These are phyloP conservation scores for Venturiaceae sp. DNA, from an alignment of 2,329 filamentous ascomycete genomes.

Conservation along the genomic window DNA sequence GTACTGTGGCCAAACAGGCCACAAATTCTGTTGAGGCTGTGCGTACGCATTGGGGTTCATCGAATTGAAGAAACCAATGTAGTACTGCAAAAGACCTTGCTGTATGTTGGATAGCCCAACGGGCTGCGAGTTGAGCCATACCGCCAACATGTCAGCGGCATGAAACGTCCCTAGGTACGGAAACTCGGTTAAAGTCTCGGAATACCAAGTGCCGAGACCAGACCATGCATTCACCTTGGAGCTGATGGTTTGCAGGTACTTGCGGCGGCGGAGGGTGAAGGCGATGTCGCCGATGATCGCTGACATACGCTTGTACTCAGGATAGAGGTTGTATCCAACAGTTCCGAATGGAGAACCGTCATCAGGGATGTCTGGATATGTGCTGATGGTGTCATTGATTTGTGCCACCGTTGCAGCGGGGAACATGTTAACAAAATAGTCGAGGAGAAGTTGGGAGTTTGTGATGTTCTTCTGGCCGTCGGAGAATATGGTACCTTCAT, in stretches of 20 bases:
- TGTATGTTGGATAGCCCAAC: too few species aligned
- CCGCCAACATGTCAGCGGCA: too few species aligned
- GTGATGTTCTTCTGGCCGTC: constrained; percentile 61
- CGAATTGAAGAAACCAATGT: too few species aligned
- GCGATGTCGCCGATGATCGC: constrained; percentile 66
- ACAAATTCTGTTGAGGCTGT: too few species aligned
- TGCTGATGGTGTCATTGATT: constrained; percentile 47
- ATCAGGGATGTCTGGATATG: constrained; percentile 48
- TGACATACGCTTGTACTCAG: constrained; percentile 66
- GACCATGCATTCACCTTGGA: too few species aligned
- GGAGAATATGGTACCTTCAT: constrained; percentile 68
- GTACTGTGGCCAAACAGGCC: too few species aligned
- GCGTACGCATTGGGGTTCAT: too few species aligned
- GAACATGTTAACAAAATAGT: constrained; percentile 57
- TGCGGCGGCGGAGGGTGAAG: constrained; percentile 62
- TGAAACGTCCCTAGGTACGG: too few species aligned
- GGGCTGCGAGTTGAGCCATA: too few species aligned
- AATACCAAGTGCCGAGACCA: too few species aligned
- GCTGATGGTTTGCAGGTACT: background rate
- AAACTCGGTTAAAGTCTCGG: too few species aligned
- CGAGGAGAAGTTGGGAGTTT: constrained; percentile 45
- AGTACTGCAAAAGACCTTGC: too few species aligned
- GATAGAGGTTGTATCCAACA: constrained; percentile 59
- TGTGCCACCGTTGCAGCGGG: constrained; percentile 39
- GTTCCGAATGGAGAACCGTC: constrained; percentile 67